Conservation (phyloP, 305 asterid species). For the Fraxinus ornus region DNA sequence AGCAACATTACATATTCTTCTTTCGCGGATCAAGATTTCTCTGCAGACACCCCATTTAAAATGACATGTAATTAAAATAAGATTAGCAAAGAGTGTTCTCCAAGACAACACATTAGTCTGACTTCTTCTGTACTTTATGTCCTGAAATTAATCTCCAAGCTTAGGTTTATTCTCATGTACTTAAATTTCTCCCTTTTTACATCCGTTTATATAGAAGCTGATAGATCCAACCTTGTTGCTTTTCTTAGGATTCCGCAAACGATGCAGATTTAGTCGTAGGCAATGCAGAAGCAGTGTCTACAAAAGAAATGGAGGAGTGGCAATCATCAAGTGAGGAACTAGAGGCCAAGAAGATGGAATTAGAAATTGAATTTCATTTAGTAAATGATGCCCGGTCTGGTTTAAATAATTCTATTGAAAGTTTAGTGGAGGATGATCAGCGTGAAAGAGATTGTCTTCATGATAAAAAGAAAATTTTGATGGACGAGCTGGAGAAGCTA, state of each 20-base stretch:
- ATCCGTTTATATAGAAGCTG: conserved; percentile 7
- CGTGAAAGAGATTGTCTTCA: conserved; percentile 38
- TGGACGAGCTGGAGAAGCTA: conserved; percentile 38
- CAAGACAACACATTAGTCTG: neutral
- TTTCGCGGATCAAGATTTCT: neutral
- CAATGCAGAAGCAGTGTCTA: conserved; percentile 35
- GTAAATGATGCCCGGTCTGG: conserved; percentile 29
- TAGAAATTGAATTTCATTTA: conserved; percentile 42
- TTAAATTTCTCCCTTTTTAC: conserved; percentile 1
- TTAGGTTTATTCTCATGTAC: neutral
- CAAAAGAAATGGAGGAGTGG: conserved; percentile 38
- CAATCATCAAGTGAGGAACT: conserved; percentile 34
- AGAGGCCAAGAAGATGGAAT: conserved; percentile 36
- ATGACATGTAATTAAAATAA: neutral
- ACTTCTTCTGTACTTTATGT: neutral
- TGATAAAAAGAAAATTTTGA: conserved; percentile 34
- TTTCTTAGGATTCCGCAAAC: conserved; percentile 39
- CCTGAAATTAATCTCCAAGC: conserved; percentile 4
- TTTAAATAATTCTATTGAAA: conserved; percentile 34
- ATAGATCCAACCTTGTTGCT: conserved; percentile 5
- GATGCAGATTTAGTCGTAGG: conserved; percentile 36
- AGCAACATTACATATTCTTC: neutral
- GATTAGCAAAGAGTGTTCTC: neutral
- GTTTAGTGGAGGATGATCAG: conserved; percentile 36
- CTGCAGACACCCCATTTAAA: neutral